Conservation (phyloP, 2,329 filamentous ascomycete species). For the Cercospora citrullina region DNA sequence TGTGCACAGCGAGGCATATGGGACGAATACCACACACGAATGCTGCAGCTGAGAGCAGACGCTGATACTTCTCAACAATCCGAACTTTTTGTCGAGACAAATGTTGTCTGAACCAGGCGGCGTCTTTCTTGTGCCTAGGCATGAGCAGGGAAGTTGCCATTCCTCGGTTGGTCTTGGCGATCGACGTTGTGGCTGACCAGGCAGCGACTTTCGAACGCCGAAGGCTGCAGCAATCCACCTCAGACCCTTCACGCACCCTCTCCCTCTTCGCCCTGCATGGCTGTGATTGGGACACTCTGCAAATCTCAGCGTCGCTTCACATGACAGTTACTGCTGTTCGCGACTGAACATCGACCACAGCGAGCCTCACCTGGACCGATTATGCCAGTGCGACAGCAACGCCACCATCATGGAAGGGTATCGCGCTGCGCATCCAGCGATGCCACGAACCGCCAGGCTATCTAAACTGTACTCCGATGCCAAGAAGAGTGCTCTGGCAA, state of each 20-base stretch:
- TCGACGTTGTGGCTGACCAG: conserved; percentile 13
- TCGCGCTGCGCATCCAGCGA: conserved; percentile 15
- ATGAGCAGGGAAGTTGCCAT: background rate
- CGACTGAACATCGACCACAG: background rate
- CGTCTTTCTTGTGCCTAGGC: background rate
- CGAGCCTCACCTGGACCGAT: background rate
- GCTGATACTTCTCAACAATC: background rate
- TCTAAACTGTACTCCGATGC: conserved; percentile 78
- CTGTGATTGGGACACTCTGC: background rate
- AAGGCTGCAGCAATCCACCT: conserved; percentile 13
- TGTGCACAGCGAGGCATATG: conserved; percentile 10
- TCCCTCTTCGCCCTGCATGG: background rate
- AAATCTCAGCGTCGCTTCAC: background rate
- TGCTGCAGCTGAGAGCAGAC: background rate
- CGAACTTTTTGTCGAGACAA: background rate
- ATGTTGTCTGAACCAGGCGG: background rate
- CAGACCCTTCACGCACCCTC: background rate
- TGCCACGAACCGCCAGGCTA: conserved; percentile 43
- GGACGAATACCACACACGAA: background rate
- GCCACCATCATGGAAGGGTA: conserved; percentile 9
- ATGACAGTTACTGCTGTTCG: background rate
- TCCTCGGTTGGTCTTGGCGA: conserved; percentile 5
- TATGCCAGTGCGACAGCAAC: conserved; percentile 6
- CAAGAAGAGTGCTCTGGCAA: conserved; percentile 66
- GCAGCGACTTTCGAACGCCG: conserved; percentile 18